Evolutionary conservation across 352 stramenopile species (phyloP).

Genomic region (Nothophytophthora sp.): DNA sequence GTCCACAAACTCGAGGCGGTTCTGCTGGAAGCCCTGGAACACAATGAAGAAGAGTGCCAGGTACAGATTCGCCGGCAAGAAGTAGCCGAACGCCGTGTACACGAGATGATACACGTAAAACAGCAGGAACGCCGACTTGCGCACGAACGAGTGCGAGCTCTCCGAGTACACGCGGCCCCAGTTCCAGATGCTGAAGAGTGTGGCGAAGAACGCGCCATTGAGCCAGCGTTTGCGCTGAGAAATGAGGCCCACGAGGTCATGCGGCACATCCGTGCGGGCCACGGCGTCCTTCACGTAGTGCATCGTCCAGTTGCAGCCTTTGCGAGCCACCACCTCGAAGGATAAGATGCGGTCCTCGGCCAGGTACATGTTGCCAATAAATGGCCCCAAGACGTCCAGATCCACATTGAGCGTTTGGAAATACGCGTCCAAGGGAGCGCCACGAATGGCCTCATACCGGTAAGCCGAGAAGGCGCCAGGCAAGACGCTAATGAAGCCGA

Average conservation of each 20-base stretch:
- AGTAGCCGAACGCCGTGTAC: constrained; percentile 70
- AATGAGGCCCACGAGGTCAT: constrained; percentile 83
- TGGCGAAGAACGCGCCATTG: constrained; percentile 87
- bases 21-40: constrained; percentile 89
- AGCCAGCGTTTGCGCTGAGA: constrained; percentile 86
- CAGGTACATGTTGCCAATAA: constrained; percentile 90
- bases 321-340: constrained; percentile 83
- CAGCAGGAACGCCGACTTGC: constrained; percentile 68
- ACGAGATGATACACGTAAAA: constrained; percentile 84
- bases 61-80: constrained; percentile 84
- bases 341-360: constrained; percentile 86
- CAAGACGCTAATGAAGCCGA: constrained; percentile 88
- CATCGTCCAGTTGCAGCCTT: constrained; percentile 87
- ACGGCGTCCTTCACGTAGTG: constrained; percentile 87
- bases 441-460: constrained; percentile 81
- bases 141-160: constrained; percentile 68
- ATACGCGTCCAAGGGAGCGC: constrained; percentile 76
- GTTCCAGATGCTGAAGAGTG: constrained; percentile 88
- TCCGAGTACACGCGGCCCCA: constrained; percentile 85
- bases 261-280: constrained; percentile 80
- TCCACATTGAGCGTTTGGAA: constrained; percentile 88
- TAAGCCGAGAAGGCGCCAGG: constrained; percentile 87
- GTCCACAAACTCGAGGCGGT: constrained; percentile 78
- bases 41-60: constrained; percentile 87
- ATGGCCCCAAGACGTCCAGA: constrained; percentile 76